phyloP scores from a whole-genome alignment of 2,329 filamentous ascomycete species.

The Penicillium paneum region DNA sequence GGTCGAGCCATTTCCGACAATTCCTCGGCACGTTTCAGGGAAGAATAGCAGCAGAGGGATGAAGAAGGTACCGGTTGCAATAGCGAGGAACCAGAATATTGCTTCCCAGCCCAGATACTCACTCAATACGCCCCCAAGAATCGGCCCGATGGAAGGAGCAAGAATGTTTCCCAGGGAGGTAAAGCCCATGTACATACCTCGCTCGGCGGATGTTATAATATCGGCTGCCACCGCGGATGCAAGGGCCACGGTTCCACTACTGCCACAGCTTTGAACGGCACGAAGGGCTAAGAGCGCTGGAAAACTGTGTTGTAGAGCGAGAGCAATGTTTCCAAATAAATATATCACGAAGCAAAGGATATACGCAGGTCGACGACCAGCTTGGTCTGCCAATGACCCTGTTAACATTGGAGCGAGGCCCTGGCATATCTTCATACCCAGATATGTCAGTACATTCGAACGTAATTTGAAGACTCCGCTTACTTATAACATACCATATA shows the following conservation, averaged over 20 bases:
- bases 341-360: constrained; percentile 46
- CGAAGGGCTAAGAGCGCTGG: constrained; percentile 38
- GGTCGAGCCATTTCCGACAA: constrained; percentile 36
- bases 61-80: constrained; percentile 36
- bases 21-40: constrained; percentile 37
- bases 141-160: constrained; percentile 49
- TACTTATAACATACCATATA: constrained; percentile 27
- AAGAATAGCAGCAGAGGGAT: constrained; percentile 26
- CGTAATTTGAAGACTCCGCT: background rate
- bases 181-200: constrained; percentile 44
- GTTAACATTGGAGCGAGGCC: constrained; percentile 50
- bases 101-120: constrained; percentile 51
- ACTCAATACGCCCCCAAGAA: constrained; percentile 50
- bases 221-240: constrained; percentile 43
- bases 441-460: background rate
- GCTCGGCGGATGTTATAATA: constrained; percentile 39
- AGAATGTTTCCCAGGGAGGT: constrained; percentile 34
- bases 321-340: constrained; percentile 41
- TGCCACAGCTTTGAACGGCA: constrained; percentile 45
- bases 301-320: constrained; percentile 41
- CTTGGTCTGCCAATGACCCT: constrained; percentile 48
- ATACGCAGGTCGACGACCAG: constrained; percentile 49
- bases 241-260: constrained; percentile 42
- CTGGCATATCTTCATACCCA: constrained; percentile 43
- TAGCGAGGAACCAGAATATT: constrained; percentile 55